Percentiles rank a stretch among this genome's conserved stretches.
Evolutionary conservation across 2,329 filamentous ascomycete species (phyloP).

Genomic region (Beauveria varroae): DNA sequence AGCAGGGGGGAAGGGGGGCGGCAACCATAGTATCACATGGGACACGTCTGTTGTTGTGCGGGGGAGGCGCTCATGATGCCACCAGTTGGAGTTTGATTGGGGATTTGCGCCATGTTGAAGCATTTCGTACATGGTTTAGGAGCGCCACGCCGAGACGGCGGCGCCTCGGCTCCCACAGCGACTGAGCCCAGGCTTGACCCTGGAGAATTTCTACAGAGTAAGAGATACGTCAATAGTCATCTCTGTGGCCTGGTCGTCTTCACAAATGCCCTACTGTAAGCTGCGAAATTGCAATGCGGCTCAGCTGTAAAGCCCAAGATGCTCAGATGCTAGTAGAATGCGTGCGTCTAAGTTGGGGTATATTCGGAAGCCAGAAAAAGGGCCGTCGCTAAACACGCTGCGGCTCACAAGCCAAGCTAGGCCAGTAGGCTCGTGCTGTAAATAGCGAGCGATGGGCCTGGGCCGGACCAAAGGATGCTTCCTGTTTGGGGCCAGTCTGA

Average conservation of each 20-base stretch:
- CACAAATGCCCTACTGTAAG: background rate
- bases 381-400: background rate
- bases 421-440: background rate
- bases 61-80: background rate
- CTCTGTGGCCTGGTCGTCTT: no score
- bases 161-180: background rate
- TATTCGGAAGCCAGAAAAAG: background rate
- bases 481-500: background rate
- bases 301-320: background rate
- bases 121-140: background rate
- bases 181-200: background rate
- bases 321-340: background rate
- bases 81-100: background rate
- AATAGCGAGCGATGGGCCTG: background rate
- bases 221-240: no score
- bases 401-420: background rate
- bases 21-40: background rate
- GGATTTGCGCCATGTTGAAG: background rate
- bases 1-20: background rate
- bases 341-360: background rate
- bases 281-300: background rate
- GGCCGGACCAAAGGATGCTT: conserved; percentile 7
- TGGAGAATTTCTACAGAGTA: background rate
- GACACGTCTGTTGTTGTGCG: background rate
- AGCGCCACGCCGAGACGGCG: background rate